Evolutionary conservation across 1,284 basidiomycete genomes (phyloP), one percentile per base, ranked within the genome.

Genomic region (Ceraceosorus guamensis): DNA sequence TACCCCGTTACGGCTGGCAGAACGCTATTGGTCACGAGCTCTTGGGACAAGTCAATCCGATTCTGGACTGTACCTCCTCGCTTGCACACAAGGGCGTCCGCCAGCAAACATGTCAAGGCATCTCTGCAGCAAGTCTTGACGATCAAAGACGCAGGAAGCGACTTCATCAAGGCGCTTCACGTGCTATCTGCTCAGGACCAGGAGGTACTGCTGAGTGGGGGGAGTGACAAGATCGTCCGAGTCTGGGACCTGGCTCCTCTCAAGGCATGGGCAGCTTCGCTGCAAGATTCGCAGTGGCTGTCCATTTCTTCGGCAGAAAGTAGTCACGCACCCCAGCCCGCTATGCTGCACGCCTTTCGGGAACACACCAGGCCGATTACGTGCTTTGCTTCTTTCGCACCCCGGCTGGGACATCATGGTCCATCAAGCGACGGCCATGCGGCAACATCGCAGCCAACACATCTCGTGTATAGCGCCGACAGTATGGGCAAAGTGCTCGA

Each of bases 151-250:
- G 50, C 50, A 13, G 33, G 37, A 11, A 30, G 14, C n/a, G 50
- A 51, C 50, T 51, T 51, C 16, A 51, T 51, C 50, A 51, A 51
- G 37, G 50, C 50, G 4, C 32, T 51, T 14, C 35, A 51, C 16
- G 7, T 51, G 14, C 50, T 41, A 13, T 24, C 34, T 14, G n/a
- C 8, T n/a, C 8, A 41, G 8, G n/a, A n/a, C n/a, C 48, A 50
- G 48, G 30, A 31, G 30, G 34, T 51, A 24, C 34, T 51, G 10
- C 50, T 51, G 8, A 51, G 50, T 31, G 50, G 50, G 2, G 50
- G 50, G 3, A 43, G 35, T 18, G 50, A 51, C 14, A 11, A 30
- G 8, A 16, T 43, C 13, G 39, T 51, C 8, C 50, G 50, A 4
- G 39, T 30, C 13, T 51, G 50, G 50, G 48, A 49, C 48, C 5